Evolutionary conservation across 2,329 filamentous ascomycete species (phyloP).

Genomic region (Helotiales sp.): DNA sequence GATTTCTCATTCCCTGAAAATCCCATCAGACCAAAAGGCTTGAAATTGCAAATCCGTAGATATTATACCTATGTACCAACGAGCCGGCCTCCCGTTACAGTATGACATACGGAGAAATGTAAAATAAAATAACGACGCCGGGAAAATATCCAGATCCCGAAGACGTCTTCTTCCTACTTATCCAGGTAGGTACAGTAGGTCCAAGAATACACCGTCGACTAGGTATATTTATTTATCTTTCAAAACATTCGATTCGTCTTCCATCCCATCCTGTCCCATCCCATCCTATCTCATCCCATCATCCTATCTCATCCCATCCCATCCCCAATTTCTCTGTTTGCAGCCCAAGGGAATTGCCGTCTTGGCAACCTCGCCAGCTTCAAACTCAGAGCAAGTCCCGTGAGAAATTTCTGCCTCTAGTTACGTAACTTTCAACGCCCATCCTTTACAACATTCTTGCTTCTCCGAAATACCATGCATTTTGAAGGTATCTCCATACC

Average conservation of each 20-base stretch:
- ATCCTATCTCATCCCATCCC: no score
- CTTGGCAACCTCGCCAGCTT: neutral
- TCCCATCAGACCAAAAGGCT: no score
- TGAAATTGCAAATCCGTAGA: neutral
- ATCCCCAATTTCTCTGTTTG: neutral
- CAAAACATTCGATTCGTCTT: no score
- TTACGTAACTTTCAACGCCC: neutral
- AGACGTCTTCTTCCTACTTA: neutral
- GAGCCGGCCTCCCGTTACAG: neutral
- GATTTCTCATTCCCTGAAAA: neutral
- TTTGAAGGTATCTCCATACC: neutral
- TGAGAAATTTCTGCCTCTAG: neutral
- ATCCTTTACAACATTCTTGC: neutral
- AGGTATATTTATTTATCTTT: no score
- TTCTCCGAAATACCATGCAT: constrained; percentile 3
- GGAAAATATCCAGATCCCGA: neutral
- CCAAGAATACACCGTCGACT: no score
- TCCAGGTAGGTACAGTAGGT: no score
- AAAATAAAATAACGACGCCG: neutral
- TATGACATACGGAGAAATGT: no score
- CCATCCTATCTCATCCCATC: no score
- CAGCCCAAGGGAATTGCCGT: neutral
- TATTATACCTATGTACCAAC: neutral
- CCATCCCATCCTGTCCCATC: no score
- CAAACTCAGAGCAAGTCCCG: neutral